Evolutionary conservation across 169 alveolate genomes (phyloP).

Genomic region (Cryptosporidium tyzzeri): DNA sequence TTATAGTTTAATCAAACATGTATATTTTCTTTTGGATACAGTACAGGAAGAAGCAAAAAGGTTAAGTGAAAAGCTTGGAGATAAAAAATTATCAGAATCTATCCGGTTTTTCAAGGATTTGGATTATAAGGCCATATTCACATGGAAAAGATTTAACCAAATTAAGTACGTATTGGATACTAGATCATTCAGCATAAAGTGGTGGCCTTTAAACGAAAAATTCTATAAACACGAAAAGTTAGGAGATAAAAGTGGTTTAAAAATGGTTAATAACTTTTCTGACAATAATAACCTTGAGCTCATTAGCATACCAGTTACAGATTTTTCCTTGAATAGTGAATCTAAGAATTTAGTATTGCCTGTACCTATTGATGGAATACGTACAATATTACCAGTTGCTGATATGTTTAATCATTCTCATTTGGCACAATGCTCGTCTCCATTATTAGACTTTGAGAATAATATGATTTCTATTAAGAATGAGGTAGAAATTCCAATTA

Average conservation of each 20-base stretch:
- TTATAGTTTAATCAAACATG: constrained; percentile 38
- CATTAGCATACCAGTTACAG: constrained; percentile 27
- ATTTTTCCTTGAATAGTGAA: constrained; percentile 15
- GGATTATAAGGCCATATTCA: constrained; percentile 31
- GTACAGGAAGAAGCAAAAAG: constrained; percentile 20
- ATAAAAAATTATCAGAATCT: not conserved
- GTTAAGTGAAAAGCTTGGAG: constrained; percentile 13
- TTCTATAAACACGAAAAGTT: constrained; percentile 7
- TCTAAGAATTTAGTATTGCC: constrained; percentile 15
- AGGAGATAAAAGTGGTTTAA: not conserved
- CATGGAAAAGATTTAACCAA: constrained; percentile 42
- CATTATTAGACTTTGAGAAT: constrained; percentile 26
- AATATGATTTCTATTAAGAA: constrained; percentile 20
- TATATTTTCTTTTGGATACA: constrained; percentile 14
- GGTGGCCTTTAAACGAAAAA: constrained; percentile 47
- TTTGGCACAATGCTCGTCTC: constrained; percentile 68
- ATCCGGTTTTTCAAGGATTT: constrained; percentile 24
- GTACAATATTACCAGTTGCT: constrained; percentile 58
- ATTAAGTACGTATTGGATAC: constrained; percentile 55
- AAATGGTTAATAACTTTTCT: not conserved
- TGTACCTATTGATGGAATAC: constrained; percentile 48
- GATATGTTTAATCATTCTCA: constrained; percentile 71
- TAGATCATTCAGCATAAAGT: constrained; percentile 61
- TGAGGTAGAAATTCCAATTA: constrained; percentile 43
- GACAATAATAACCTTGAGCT: not conserved